Evolutionary conservation across 495 filamentous ascomycete species (phyloP).

Genomic region (Penicillium cosmopolitanum): DNA sequence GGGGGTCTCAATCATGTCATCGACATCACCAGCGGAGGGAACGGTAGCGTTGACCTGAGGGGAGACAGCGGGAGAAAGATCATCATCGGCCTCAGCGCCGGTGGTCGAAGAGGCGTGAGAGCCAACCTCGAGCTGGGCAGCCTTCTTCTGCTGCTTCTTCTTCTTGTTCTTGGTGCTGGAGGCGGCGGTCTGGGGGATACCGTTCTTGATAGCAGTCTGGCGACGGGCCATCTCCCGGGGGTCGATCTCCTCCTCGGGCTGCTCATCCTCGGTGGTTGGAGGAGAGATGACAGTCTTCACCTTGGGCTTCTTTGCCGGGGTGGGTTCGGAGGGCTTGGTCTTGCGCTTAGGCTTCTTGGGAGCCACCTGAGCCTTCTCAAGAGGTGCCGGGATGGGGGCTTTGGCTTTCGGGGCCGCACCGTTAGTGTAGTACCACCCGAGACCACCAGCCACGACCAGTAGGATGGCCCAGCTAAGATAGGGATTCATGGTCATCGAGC

Average conservation of each 20-base stretch:
- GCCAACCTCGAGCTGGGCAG: conserved; percentile 34
- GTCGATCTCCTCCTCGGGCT: conserved; percentile 63
- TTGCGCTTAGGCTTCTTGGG: conserved; percentile 51
- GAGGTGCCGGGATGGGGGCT: conserved; percentile 30
- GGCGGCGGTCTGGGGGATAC: conserved; percentile 51
- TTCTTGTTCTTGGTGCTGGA: conserved; percentile 53
- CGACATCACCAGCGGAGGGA: conserved; percentile 62
- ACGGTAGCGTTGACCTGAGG: conserved; percentile 56
- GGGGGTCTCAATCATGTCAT: conserved; percentile 84
- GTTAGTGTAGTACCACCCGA: conserved; percentile 54
- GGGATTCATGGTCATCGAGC: conserved; percentile 47
- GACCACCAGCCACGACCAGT: conserved; percentile 51
- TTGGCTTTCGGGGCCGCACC: conserved; percentile 41
- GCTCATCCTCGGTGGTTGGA: conserved; percentile 42
- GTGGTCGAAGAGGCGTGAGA: conserved; percentile 69
- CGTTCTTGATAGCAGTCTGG: conserved; percentile 65
- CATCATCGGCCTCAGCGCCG: conserved; percentile 81
- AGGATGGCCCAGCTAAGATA: conserved; percentile 62
- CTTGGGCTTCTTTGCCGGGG: conserved; percentile 30
- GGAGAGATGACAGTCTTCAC: conserved; percentile 46
- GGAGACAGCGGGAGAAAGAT: conserved; percentile 68
- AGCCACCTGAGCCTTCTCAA: conserved; percentile 41
- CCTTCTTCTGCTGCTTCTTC: conserved; percentile 61
- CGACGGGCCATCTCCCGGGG: conserved; percentile 76
- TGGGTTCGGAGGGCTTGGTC: conserved; percentile 38